Percentiles rank a stretch among this genome's conserved stretches.
Evolutionary conservation across 1,284 basidiomycete genomes (phyloP).

Genomic region (Ustilago lituana): DNA sequence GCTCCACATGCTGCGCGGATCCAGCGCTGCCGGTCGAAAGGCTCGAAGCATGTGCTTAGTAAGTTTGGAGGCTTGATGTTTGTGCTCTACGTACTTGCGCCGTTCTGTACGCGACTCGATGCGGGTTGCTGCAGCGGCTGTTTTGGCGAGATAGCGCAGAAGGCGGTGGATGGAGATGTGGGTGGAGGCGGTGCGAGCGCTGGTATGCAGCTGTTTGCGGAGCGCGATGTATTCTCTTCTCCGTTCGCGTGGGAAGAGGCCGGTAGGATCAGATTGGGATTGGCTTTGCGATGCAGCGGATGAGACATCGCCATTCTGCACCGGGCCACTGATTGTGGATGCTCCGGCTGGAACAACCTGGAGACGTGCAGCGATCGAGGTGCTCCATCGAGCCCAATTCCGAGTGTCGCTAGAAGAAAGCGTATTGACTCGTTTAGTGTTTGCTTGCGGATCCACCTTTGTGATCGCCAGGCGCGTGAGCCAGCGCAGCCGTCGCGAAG

Average conservation of each 20-base stretch:
- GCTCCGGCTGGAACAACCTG: neutral
- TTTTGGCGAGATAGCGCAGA: constrained; percentile 12
- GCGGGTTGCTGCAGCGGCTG: neutral
- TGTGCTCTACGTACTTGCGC: constrained; percentile 6
- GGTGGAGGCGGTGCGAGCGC: constrained; percentile 1
- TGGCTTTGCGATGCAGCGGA: constrained; percentile 1
- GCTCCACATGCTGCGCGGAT: constrained; percentile 26
- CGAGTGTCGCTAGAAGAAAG: neutral
- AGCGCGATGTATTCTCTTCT: constrained; percentile 16
- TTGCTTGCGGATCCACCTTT: neutral
- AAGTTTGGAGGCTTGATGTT: constrained; percentile 15
- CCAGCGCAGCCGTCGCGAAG: constrained; percentile 20
- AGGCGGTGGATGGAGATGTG: constrained; percentile 15
- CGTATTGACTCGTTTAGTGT: neutral
- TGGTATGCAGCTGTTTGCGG: constrained; percentile 16
- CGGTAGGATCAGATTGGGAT: constrained; percentile 12
- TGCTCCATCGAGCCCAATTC: constrained; percentile 24
- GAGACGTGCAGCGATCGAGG: constrained; percentile 11
- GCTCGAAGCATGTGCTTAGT: constrained; percentile 10
- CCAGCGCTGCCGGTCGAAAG: constrained; percentile 4
- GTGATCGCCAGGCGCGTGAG: constrained; percentile 13
- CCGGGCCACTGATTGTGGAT: neutral
- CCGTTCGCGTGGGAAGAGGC: constrained; percentile 22
- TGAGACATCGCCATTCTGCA: too few species aligned
- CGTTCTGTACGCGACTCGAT: neutral